Percentiles rank a stretch among this genome's conserved stretches.
Conservation (phyloP, 208 protist genomes). For the Tritrichomonas foetus region DNA sequence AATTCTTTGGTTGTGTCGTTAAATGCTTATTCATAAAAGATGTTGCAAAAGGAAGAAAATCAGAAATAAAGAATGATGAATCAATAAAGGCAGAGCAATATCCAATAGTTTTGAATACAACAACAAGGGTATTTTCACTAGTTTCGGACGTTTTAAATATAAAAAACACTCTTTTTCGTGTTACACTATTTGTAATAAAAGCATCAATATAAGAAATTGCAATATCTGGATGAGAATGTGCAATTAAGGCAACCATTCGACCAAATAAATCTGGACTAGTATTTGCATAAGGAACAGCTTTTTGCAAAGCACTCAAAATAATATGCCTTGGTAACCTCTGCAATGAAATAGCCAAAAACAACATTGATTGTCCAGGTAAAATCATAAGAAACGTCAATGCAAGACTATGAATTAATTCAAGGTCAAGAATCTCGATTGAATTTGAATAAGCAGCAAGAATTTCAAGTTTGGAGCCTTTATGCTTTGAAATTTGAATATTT, state of each 20-base stretch:
- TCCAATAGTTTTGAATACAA: background rate
- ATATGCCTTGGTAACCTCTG: background rate
- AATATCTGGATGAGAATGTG: slow-evolving; percentile 28
- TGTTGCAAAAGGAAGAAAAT: background rate
- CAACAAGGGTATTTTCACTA: background rate
- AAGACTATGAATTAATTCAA: background rate
- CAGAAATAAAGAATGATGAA: background rate
- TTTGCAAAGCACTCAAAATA: background rate
- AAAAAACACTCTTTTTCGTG: background rate
- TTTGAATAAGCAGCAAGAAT: background rate
- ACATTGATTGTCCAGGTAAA: background rate
- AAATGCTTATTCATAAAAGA: background rate
- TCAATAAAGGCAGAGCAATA: background rate
- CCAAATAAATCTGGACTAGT: background rate
- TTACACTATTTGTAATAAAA: background rate
- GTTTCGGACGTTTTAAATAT: background rate
- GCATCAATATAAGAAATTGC: background rate
- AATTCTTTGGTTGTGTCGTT: background rate
- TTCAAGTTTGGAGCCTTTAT: background rate
- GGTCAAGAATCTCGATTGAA: background rate
- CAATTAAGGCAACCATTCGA: background rate
- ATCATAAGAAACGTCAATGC: background rate
- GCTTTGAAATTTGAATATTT: background rate
- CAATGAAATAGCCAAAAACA: background rate
- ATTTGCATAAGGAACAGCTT: background rate